Conservation (phyloP, 306 rosid genomes). For the Comarum palustre region DNA sequence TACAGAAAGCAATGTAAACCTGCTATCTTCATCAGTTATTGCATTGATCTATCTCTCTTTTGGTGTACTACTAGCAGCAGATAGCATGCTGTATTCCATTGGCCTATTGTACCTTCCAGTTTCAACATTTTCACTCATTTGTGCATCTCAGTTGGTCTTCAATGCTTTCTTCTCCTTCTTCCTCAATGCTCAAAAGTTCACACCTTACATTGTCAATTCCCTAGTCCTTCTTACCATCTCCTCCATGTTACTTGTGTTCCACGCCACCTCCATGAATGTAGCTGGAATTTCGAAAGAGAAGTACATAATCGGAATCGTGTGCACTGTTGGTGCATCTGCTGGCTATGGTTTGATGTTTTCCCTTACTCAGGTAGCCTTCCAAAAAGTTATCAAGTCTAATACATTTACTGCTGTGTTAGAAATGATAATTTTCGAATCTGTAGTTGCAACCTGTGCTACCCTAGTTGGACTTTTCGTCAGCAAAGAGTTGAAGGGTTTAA, state of each 20-base stretch:
- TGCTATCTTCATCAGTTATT: slow-evolving; percentile 16
- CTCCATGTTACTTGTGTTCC: slow-evolving; percentile 45
- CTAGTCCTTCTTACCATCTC: slow-evolving; percentile 50
- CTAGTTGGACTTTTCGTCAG: slow-evolving; percentile 42
- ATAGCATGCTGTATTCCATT: slow-evolving; percentile 33
- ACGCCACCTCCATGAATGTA: slow-evolving; percentile 20
- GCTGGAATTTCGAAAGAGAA: slow-evolving; percentile 25
- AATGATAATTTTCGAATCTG: slow-evolving; percentile 25
- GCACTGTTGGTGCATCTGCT: slow-evolving; percentile 42
- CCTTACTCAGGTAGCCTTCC: slow-evolving; percentile 33
- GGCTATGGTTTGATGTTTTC: slow-evolving; percentile 38
- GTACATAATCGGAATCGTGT: slow-evolving; percentile 41
- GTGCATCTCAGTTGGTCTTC: slow-evolving; percentile 49
- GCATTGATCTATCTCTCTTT: slow-evolving; percentile 29
- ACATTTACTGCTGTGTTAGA: slow-evolving; percentile 30
- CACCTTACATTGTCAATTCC: slow-evolving; percentile 45
- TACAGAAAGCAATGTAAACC: slow-evolving; percentile 7
- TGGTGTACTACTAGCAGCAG: slow-evolving; percentile 35
- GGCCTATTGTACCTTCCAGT: slow-evolving; percentile 52
- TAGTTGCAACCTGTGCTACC: slow-evolving; percentile 23
- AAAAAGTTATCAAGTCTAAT: slow-evolving; percentile 26
- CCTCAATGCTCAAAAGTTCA: slow-evolving; percentile 47
- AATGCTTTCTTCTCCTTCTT: slow-evolving; percentile 55
- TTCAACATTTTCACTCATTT: slow-evolving; percentile 49
- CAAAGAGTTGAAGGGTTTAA: slow-evolving; percentile 38